A percentile compares a stretch with the other conserved stretches of the same genome.
These are phyloP conservation scores for Penicillium alfredii DNA, from an alignment of 495 filamentous ascomycete species.

Conservation along the genomic window DNA sequence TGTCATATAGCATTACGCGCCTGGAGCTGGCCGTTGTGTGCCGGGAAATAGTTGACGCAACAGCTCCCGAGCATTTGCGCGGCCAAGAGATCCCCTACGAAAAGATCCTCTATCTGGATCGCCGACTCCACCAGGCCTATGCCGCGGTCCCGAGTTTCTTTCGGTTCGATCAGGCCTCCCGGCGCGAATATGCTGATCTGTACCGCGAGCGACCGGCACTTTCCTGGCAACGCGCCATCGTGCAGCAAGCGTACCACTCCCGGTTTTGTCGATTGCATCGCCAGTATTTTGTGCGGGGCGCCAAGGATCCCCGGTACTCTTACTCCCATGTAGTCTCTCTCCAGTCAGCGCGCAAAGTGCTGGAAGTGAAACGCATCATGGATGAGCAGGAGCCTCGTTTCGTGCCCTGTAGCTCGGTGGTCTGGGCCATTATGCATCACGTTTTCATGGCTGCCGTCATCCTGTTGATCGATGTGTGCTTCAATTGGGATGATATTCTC, in stretches of 20 bases:
- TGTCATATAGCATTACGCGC: slow-evolving; percentile 41
- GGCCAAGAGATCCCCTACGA: slow-evolving; percentile 31
- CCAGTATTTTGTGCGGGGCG: slow-evolving; percentile 35
- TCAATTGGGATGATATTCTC: slow-evolving; percentile 40
- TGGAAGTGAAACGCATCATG: slow-evolving; percentile 36
- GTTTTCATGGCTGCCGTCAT: slow-evolving; percentile 46
- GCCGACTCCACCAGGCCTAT: slow-evolving; percentile 26
- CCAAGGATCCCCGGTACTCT: slow-evolving; percentile 34
- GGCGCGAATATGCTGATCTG: slow-evolving; percentile 25
- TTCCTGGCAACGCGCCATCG: slow-evolving; percentile 34
- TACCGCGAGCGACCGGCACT: slow-evolving; percentile 33
- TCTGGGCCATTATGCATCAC: slow-evolving; percentile 39
- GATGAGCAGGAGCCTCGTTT: slow-evolving; percentile 29
- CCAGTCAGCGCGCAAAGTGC: slow-evolving; percentile 39
- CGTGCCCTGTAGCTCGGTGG: slow-evolving; percentile 20
- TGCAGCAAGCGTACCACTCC: slow-evolving; percentile 38
- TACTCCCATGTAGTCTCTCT: slow-evolving; percentile 42
- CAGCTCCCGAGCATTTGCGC: slow-evolving; percentile 22
- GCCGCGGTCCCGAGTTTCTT: slow-evolving; percentile 28
- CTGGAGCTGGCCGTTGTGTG: slow-evolving; percentile 37
- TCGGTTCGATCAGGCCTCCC: slow-evolving; percentile 29
- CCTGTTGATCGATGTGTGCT: slow-evolving; percentile 41
- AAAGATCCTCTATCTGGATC: slow-evolving; percentile 31
- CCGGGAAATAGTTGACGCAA: slow-evolving; percentile 36
- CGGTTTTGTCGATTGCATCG: slow-evolving; percentile 42